Evolutionary conservation across 768 basidiomycete species (phyloP), one percentile per base, ranked within the genome.

Genomic region (Podaxis pistillaris): DNA sequence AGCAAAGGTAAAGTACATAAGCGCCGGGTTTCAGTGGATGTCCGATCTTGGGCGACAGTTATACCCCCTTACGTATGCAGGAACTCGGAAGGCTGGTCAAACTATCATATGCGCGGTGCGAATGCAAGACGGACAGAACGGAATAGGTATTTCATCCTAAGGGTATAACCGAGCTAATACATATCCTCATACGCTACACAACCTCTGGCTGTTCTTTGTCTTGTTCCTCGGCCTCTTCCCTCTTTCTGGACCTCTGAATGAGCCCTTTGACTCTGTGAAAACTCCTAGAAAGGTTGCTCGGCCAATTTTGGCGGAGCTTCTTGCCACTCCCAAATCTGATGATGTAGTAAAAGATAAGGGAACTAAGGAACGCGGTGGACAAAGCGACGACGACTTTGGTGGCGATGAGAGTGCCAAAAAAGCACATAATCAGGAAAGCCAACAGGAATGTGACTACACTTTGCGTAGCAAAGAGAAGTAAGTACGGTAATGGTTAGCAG

Each of bases 401-500:
- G 41, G 36, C 40, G 24, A 26, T 49, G 4, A 24, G 28, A 55
- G 60, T 56, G 3, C 53, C 60, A 26, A 17, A n/a, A 36, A 62
- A 62, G 33, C 60, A 62, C 53, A 62, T 62, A 17, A 62, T 9
- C 40, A 62, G 33, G 44, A 62, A 62, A 4, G 60, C 60, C 5
- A 47, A 6, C 15, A 54, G 52, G 41, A 62, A 62, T 36, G 60
- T 24, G 12, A 62, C 38, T 19, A 54, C 54, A 22, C 60, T 46
- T 62, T n/a, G 8, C 22, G 1, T 4, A 15, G 8, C 15, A 19
- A 28, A 17, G 11, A 51, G 28, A 47, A 19, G 50, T 53, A 15
- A 38, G 41, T 17, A 28, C 11, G 6, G 28, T 15, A 11, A 1
- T 13, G 30, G 19, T 41, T 17, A 2, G 11, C 8, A 37, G 19